Percentiles rank a stretch among this genome's conserved stretches.
Evolutionary conservation across 495 filamentous ascomycete species (phyloP).

Genomic region (Lepraria neglecta): DNA sequence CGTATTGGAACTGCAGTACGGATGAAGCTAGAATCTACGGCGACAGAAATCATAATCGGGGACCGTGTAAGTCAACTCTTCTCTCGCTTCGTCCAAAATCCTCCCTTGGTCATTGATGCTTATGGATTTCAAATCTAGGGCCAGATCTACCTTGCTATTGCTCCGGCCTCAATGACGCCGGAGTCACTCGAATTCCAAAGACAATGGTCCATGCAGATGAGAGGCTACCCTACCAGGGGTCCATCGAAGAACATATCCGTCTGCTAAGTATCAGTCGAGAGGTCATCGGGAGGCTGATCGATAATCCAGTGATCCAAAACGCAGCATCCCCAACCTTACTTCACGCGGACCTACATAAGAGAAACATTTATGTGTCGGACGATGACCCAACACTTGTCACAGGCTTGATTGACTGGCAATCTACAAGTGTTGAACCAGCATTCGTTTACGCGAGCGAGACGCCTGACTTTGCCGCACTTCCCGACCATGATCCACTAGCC

Average conservation of each 20-base stretch:
- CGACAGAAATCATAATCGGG: background rate
- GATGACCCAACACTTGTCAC: constrained; percentile 15
- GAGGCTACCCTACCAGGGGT: constrained; percentile 3
- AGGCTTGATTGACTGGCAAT: constrained; percentile 30
- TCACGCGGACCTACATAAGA: constrained; percentile 39
- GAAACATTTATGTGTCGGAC: constrained; percentile 40
- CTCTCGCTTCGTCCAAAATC: constrained; percentile 7
- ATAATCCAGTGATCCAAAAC: constrained; percentile 7
- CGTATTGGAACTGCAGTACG: background rate
- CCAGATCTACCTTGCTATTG: background rate
- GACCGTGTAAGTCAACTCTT: constrained; percentile 11
- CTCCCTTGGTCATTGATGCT: constrained; percentile 8
- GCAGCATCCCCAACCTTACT: constrained; percentile 34
- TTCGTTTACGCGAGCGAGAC: constrained; percentile 37
- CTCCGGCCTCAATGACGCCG: constrained; percentile 8
- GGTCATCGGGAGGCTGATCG: background rate
- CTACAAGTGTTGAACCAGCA: constrained; percentile 27
- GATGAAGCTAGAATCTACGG: background rate
- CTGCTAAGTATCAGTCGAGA: constrained; percentile 5
- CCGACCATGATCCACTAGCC: background rate
- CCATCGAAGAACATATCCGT: constrained; percentile 6
- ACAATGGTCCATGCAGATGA: background rate
- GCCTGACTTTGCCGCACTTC: constrained; percentile 34
- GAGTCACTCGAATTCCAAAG: constrained; percentile 5
- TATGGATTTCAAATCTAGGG: constrained; percentile 3